Evolutionary conservation across 495 filamentous ascomycete genomes (phyloP).

Genomic region (Penicillium pulvis): DNA sequence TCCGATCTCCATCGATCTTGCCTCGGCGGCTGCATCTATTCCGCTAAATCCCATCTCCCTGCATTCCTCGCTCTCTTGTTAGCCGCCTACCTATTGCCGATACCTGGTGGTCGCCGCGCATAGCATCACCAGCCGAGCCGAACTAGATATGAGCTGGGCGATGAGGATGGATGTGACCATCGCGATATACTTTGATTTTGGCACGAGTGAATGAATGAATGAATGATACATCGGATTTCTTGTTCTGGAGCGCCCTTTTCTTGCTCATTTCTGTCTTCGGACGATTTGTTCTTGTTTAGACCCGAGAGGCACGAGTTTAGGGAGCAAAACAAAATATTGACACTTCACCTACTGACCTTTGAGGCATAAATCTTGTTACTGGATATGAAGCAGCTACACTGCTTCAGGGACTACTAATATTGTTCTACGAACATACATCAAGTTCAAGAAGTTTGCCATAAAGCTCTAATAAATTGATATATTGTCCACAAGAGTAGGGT

Average conservation of each 20-base stretch:
- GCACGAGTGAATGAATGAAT: slow-evolving; percentile 48
- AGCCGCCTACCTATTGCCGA: neutral
- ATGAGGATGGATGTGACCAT: slow-evolving; percentile 9
- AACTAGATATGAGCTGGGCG: neutral
- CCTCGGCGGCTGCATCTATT: slow-evolving; percentile 6
- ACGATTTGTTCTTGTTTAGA: slow-evolving; percentile 1
- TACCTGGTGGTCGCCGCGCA: neutral
- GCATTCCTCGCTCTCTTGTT: neutral
- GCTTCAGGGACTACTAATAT: too few species aligned
- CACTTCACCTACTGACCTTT: neutral
- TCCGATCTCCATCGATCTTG: slow-evolving; percentile 11
- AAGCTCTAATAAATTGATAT: too few species aligned
- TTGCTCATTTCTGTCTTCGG: neutral
- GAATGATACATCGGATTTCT: slow-evolving; percentile 30
- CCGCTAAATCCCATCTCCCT: neutral
- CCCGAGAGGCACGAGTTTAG: neutral
- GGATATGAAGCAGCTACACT: too few species aligned
- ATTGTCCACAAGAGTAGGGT: neutral
- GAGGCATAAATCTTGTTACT: too few species aligned
- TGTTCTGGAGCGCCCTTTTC: neutral
- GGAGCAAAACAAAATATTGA: neutral
- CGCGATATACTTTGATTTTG: slow-evolving; percentile 23
- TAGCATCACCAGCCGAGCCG: neutral
- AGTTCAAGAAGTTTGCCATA: neutral
- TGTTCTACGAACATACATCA: neutral